Percentiles rank a stretch among this genome's conserved stretches.
Conservation (phyloP, 2,329 filamentous ascomycete genomes). For the Aspergillus vadensis region DNA sequence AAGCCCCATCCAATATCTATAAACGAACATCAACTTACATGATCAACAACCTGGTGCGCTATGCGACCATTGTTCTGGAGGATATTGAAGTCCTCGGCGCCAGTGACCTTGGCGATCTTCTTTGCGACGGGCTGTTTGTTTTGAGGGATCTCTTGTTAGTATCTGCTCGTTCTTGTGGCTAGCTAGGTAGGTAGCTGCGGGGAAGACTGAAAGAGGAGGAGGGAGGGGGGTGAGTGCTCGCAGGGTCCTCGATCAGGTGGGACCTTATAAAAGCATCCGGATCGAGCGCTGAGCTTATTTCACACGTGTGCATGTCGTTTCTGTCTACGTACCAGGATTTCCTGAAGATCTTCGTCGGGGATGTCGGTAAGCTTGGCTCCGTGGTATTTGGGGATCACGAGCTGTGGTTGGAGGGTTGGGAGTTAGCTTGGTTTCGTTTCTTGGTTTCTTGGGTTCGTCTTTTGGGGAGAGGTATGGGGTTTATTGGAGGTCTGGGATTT, state of each 20-base stretch:
- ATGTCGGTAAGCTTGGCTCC: constrained; percentile 90
- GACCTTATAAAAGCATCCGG: too few relatives aligned
- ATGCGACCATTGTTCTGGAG: constrained; percentile 93
- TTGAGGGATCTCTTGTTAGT: constrained; percentile 8
- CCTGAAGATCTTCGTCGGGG: constrained; percentile 80
- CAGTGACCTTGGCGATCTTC: constrained; percentile 77
- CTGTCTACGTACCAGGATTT: constrained; percentile 68
- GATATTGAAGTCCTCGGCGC: constrained; percentile 83
- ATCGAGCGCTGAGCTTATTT: too few relatives aligned
- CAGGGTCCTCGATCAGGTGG: not conserved
- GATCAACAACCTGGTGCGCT: constrained; percentile 89
- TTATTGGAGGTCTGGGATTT: not conserved
- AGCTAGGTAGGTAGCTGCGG: not conserved
- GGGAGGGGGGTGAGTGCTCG: not conserved
- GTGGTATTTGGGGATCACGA: constrained; percentile 94
- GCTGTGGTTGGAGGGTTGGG: constrained; percentile 53
- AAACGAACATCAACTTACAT: constrained; percentile 63
- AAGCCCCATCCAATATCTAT: not conserved
- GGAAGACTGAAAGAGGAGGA: too few relatives aligned
- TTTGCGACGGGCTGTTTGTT: constrained; percentile 70
- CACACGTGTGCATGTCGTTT: too few relatives aligned
- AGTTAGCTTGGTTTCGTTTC: constrained; percentile 15
- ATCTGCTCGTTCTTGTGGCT: too few relatives aligned
- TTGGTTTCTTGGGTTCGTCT: too few relatives aligned
- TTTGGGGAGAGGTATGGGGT: not conserved